A percentile compares a stretch with the other conserved stretches of the same genome.
Evolutionary conservation across 352 stramenopile genomes (phyloP).

Genomic region (Peronosclerospora sorghi): DNA sequence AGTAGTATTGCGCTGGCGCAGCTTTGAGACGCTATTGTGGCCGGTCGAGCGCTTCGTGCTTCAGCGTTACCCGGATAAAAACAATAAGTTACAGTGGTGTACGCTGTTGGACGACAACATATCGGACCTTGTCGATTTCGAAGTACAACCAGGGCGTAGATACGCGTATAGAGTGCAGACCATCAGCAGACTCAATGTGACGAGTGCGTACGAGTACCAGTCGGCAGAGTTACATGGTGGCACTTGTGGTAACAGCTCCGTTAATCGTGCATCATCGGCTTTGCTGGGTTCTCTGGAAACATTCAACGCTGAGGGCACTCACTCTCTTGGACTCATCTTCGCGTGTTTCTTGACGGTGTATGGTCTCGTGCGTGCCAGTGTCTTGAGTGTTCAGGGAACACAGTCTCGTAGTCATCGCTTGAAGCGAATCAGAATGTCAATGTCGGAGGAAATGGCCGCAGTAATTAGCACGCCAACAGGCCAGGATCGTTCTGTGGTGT

Average conservation of each 20-base stretch:
- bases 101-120: constrained; percentile 31
- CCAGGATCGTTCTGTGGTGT: constrained; percentile 11
- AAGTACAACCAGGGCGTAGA: constrained; percentile 16
- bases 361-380: constrained; percentile 37
- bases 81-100: constrained; percentile 24
- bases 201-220: constrained; percentile 38
- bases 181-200: constrained; percentile 22
- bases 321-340: constrained; percentile 35
- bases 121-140: constrained; percentile 21
- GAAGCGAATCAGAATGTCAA: constrained; percentile 41
- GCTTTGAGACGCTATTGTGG: constrained; percentile 30
- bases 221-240: constrained; percentile 10
- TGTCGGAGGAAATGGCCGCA: constrained; percentile 9
- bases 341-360: constrained; percentile 49
- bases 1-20: constrained; percentile 36
- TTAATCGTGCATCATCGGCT: constrained; percentile 5
- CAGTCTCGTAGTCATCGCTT: constrained; percentile 37
- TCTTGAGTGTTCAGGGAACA: constrained; percentile 38
- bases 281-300: constrained; percentile 12
- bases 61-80: constrained; percentile 27
- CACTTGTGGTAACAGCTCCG: background rate
- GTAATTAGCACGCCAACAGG: background rate
- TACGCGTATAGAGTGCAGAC: constrained; percentile 40
- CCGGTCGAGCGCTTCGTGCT: constrained; percentile 35
- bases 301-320: constrained; percentile 24